Evolutionary conservation across 2,329 filamentous ascomycete genomes (phyloP), one percentile per base, ranked within the genome.

Genomic region (Arthrobotrys megalospora): DNA sequence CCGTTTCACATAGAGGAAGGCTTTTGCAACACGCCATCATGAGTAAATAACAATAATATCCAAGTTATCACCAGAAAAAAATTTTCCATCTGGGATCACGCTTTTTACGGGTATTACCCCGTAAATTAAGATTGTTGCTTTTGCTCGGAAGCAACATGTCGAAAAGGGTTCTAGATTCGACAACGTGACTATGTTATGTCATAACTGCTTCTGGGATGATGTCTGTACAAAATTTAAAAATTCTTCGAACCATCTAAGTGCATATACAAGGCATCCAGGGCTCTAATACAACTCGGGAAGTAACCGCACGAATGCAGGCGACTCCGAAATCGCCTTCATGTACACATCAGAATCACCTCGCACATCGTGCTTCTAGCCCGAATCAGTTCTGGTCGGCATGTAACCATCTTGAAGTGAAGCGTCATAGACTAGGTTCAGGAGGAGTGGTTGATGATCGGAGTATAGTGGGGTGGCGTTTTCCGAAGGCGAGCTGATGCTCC

Each of bases 1-100:
- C 43, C 63, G 67, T 78, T 78, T 71, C 52, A 72, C 43, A 62
- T 67, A 78, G 47, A 63, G 45, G 34, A 64, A 58, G 32, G 67
- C 41, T 45, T 71, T 78, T 62, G 60, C 65, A 70, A 77, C 66
- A 77, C 73, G 73, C 73, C 73, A 77, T 77, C 65, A 66, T 77
- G 65, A 77, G 65, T 65, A 77, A 65, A 77, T 77, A 70, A 43
- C 55, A 60, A 70, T 70, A 76, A 71, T 77, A 60, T 77, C 58
- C 43, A 41, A 65, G 52, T 58, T 76, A 76, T 65, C 36, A 63
- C 48, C 24, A 45, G 68, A 52, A 5, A 78, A 77, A 78, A 71
- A 62, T 68, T 68, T 63, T 66, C 60, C 45, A 58, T 43, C 62
- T 58, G 28, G 50, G 75, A 50, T 62, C 62, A 67, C 43, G 43